phyloP scores from a whole-genome alignment of 352 stramenopile species.

The Blastocystis sp. region DNA sequence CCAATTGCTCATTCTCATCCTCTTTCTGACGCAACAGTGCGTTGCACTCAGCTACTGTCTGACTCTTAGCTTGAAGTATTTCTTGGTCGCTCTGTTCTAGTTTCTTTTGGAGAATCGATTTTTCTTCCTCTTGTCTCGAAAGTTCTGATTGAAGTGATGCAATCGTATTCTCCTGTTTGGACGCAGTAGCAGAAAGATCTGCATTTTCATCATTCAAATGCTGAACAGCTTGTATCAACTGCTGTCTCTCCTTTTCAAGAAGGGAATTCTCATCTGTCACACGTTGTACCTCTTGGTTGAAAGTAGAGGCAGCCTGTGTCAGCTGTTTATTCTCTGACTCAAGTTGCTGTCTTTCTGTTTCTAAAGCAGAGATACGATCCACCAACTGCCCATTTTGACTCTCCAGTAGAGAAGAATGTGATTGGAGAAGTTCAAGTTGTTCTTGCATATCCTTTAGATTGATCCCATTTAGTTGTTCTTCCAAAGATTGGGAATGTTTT shows the following conservation, averaged over 20 bases:
- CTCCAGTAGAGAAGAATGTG: neutral
- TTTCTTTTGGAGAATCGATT: neutral
- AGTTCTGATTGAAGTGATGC: neutral
- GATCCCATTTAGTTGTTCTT: neutral
- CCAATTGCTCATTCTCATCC: constrained; percentile 34
- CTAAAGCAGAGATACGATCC: neutral
- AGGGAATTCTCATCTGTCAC: neutral
- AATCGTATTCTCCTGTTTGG: neutral
- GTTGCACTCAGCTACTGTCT: constrained; percentile 23
- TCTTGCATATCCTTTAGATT: neutral
- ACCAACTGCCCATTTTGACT: neutral
- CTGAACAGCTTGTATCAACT: neutral
- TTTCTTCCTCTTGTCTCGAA: neutral
- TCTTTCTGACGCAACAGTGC: constrained; percentile 11
- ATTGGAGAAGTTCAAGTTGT: neutral
- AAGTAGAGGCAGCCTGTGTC: neutral
- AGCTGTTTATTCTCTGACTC: neutral
- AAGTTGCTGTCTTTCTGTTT: neutral
- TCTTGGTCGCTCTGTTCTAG: neutral
- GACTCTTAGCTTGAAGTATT: constrained; percentile 8
- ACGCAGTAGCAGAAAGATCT: neutral
- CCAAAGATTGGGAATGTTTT: neutral
- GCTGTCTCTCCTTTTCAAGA: neutral
- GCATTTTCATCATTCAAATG: constrained; percentile 35
- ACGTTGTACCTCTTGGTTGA: neutral